A percentile compares a stretch with the other conserved stretches of the same genome.
These are phyloP conservation scores for Pythium myriotylum DNA, from an alignment of 352 stramenopile genomes.

Conservation along the genomic window DNA sequence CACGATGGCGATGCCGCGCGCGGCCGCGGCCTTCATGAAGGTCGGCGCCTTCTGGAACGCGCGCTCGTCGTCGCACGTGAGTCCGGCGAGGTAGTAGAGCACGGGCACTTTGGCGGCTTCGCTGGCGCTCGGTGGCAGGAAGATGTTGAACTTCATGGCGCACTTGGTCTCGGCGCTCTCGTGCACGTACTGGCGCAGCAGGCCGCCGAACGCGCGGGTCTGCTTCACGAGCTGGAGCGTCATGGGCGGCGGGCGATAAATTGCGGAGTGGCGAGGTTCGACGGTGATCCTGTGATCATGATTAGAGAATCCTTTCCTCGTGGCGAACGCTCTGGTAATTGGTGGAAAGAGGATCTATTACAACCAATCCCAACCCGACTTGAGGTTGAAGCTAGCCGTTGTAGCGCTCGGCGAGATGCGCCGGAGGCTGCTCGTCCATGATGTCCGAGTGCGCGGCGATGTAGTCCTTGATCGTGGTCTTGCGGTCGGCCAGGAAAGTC, in stretches of 20 bases:
- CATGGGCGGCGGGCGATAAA: constrained; percentile 4
- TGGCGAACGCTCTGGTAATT: not conserved
- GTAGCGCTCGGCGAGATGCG: constrained; percentile 79
- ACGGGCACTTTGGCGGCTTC: constrained; percentile 74
- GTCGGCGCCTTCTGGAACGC: constrained; percentile 94
- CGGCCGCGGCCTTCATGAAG: constrained; percentile 89
- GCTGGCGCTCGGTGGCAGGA: constrained; percentile 70
- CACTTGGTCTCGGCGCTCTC: constrained; percentile 78
- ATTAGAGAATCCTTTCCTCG: too few species aligned
- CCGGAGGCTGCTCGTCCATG: constrained; percentile 80
- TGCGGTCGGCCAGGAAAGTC: constrained; percentile 91
- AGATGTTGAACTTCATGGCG: constrained; percentile 92
- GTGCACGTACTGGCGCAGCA: constrained; percentile 87
- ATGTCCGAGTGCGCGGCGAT: constrained; percentile 77
- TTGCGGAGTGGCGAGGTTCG: not conserved
- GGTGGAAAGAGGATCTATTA: not conserved
- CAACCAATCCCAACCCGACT: not conserved
- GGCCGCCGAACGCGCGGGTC: constrained; percentile 71
- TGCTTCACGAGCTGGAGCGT: constrained; percentile 80
- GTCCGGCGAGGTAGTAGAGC: constrained; percentile 96
- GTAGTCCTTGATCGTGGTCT: constrained; percentile 87
- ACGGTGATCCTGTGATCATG: constrained; percentile 8
- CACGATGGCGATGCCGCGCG: constrained; percentile 94
- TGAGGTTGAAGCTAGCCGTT: constrained; percentile 39
- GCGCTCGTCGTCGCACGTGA: constrained; percentile 97